Conservation (phyloP, 202 grass and related monocot genomes). For the Schoenoplectus tabernaemontani region DNA sequence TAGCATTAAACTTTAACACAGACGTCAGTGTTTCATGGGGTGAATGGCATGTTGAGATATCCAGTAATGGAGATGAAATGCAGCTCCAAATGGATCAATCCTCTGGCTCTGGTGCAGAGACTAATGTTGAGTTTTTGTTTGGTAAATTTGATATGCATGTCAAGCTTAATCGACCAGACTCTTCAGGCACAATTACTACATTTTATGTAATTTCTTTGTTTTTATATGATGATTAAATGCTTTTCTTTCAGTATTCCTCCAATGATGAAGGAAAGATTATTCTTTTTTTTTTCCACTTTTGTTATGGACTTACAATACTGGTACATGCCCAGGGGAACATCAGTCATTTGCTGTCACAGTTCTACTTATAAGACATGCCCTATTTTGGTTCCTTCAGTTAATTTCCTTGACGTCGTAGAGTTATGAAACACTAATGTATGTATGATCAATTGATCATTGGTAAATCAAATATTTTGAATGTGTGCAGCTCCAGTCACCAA, state of each 20-base stretch:
- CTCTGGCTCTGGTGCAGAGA: conserved; percentile 11
- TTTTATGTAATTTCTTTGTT: too few species aligned
- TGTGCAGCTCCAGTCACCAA: conserved; percentile 18
- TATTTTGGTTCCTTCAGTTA: too few species aligned
- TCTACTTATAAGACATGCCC: too few species aligned
- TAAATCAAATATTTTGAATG: not conserved
- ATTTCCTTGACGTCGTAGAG: not conserved
- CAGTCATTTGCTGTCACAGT: too few species aligned
- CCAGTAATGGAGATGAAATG: conserved; percentile 13
- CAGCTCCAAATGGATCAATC: conserved; percentile 23
- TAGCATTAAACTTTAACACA: conserved; percentile 21
- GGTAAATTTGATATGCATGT: conserved; percentile 33
- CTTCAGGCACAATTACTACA: conserved; percentile 19
- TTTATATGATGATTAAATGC: not conserved
- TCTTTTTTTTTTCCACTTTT: too few species aligned
- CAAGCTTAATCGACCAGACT: conserved; percentile 22
- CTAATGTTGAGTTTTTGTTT: conserved; percentile 16
- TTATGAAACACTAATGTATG: not conserved
- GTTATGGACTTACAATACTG: too few species aligned
- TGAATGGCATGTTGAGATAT: not conserved
- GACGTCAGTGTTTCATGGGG: conserved; percentile 23
- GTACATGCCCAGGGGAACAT: too few species aligned
- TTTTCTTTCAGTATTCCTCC: too few species aligned
- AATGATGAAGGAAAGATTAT: too few species aligned
- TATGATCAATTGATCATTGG: not conserved